phyloP scores from a whole-genome alignment of 2,329 filamentous ascomycete genomes.

The Aspergillus luchuensis region DNA sequence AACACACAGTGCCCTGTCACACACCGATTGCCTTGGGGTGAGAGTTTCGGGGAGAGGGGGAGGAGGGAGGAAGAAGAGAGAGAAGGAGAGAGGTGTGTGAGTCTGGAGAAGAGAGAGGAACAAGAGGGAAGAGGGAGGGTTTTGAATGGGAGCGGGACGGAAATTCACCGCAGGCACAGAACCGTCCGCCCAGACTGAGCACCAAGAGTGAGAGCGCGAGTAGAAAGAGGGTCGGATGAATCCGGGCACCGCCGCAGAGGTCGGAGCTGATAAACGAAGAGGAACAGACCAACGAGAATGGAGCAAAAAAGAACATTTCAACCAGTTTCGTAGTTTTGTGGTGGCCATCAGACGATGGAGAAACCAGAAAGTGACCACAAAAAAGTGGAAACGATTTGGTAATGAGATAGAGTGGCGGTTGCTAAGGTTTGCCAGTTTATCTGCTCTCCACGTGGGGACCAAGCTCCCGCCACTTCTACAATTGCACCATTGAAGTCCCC shows the following conservation, averaged over 20 bases:
- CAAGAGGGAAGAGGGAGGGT: not conserved
- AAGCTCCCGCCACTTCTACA: not conserved
- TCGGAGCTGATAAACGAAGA: not conserved
- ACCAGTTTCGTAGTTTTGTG: too few species aligned
- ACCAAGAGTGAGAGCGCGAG: not conserved
- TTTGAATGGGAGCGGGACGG: constrained; percentile 2
- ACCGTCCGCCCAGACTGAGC: not conserved
- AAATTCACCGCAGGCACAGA: not conserved
- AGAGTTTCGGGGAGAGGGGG: not conserved
- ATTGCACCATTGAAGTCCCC: not conserved
- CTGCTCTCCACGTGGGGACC: constrained; percentile 3
- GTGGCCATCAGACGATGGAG: not conserved
- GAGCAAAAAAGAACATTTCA: too few species aligned
- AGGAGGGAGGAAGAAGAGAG: not conserved
- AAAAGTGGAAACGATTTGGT: not conserved
- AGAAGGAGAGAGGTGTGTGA: not conserved
- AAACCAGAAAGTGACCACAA: not conserved
- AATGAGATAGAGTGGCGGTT: constrained; percentile 7
- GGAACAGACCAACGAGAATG: not conserved
- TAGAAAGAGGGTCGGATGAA: not conserved
- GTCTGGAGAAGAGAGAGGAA: constrained; percentile 4
- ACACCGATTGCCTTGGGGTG: constrained; percentile 4
- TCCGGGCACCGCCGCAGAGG: constrained; percentile 1
- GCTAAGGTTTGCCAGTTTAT: constrained; percentile 4
- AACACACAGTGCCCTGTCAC: constrained; percentile 3